Evolutionary conservation across 108 stramenopile species (phyloP).

Genomic region (Mediolabrus comicus): DNA sequence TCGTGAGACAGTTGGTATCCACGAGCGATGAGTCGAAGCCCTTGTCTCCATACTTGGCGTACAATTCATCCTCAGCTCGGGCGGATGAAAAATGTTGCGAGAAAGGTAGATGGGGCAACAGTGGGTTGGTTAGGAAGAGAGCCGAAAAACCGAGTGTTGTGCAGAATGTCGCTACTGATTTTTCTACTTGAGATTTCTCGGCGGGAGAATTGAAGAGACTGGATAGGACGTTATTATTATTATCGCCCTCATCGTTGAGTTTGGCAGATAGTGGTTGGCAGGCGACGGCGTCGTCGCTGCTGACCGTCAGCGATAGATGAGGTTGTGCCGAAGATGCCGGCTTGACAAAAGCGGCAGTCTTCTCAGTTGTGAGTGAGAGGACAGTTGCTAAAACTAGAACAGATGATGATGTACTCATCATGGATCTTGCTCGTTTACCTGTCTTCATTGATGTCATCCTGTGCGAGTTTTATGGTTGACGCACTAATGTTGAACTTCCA

Average conservation of each 20-base stretch:
- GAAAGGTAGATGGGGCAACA: conserved; percentile 40
- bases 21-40: conserved; percentile 84
- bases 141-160: conserved; percentile 46
- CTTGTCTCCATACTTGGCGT: conserved; percentile 83
- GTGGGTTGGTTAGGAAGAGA: conserved; percentile 42
- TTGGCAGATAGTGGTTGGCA: conserved; percentile 11
- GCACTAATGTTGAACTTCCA: background rate
- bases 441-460: background rate
- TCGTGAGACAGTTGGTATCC: conserved; percentile 84
- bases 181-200: conserved; percentile 32
- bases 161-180: conserved; percentile 27
- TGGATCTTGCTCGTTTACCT: conserved; percentile 17
- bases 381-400: conserved; percentile 8
- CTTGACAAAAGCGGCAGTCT: background rate
- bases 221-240: background rate
- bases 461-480: too few species aligned
- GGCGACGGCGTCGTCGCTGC: background rate
- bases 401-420: conserved; percentile 16
- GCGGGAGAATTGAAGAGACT: background rate
- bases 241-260: background rate
- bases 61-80: conserved; percentile 85
- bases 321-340: background rate
- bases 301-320: background rate
- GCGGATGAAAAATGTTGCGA: conserved; percentile 36
- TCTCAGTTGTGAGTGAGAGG: background rate